A percentile compares a stretch with the other conserved stretches of the same genome.
phyloP scores from a whole-genome alignment of 2,329 filamentous ascomycete genomes.

The Cercospora citrullina region DNA sequence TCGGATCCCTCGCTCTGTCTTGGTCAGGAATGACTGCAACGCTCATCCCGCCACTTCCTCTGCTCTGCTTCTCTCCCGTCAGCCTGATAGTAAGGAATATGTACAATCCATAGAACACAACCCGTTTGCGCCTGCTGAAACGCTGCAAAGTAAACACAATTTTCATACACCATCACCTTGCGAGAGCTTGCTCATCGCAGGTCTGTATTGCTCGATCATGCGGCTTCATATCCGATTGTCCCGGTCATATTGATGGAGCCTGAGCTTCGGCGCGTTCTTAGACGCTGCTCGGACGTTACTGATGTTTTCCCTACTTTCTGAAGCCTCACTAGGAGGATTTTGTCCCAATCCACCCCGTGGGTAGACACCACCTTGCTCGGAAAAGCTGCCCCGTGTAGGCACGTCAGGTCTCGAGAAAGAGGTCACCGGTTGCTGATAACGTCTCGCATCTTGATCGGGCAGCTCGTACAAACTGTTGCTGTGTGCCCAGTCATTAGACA shows the following conservation, averaged over 20 bases:
- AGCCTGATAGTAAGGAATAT: neutral
- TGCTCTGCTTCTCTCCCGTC: neutral
- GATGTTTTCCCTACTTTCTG: conserved; percentile 20
- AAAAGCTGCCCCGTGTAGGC: conserved; percentile 16
- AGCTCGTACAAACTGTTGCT: neutral
- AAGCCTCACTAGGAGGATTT: conserved; percentile 26
- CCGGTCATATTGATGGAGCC: neutral
- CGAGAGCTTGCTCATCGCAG: neutral
- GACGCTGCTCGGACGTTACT: neutral
- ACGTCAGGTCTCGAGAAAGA: conserved; percentile 23
- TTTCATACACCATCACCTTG: neutral
- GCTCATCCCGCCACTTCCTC: neutral
- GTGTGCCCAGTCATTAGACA: conserved; percentile 17
- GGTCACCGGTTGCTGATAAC: conserved; percentile 16
- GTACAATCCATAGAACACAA: neutral
- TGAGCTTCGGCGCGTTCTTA: neutral
- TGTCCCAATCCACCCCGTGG: conserved; percentile 16
- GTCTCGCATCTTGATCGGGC: conserved; percentile 4
- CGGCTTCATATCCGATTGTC: neutral
- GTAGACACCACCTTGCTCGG: conserved; percentile 12
- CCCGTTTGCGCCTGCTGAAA: neutral
- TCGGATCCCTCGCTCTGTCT: neutral
- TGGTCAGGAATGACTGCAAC: neutral
- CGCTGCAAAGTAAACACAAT: neutral
- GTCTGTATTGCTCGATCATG: neutral